Evolutionary conservation across 2,329 filamentous ascomycete species (phyloP), one percentile per base, ranked within the genome.

Genomic region (Xylaria digitata): DNA sequence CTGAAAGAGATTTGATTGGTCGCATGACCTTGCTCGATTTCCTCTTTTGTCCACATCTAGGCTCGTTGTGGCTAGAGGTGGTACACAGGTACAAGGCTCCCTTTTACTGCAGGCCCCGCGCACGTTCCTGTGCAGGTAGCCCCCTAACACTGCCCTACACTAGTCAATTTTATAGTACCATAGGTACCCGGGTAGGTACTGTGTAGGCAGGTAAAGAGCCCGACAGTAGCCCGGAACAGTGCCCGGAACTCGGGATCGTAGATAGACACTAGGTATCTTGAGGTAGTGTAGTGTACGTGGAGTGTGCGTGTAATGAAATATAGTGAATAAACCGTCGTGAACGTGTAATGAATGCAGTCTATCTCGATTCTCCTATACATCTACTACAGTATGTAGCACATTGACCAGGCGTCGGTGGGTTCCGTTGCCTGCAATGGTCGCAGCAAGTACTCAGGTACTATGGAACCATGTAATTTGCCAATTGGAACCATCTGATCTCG

Each of bases 11-110:
- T 17, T 17, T 68, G 61, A 66, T 70, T 70, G 68, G 68, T 30
- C 26, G n/a, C n/a, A 63, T 23, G 45, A 11, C 68, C 68, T 43
- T 66, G 68, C 52, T 63, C 62, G 49, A 65, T 68, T 68, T 65
- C 68, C 68, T 50, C 52, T 68, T 70, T 61, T 17, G 68, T 63
- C 61, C 30, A 60, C 23, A 6, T 34, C 42, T 48, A 58, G 43
- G 7, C 40, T 17, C 19, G 30, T 19, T 64, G 67, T 69, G 67
- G 67, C 67, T 67, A 58, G 67, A 46, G 46, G 34, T 37, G 52
- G 53, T 53, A 55, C 42, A 61, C 34, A 37, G 34, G 34, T 26
- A 26, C 26, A 26, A 26, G 61, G 55, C 37, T 30, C 11, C 46
- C 30, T 8, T 37, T 43, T 37, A 37, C 34, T 37, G 34, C 34